A percentile compares a stretch with the other conserved stretches of the same genome.
phyloP scores from a whole-genome alignment of 2,329 filamentous ascomycete species.

The Metarhizium guizhouense region DNA sequence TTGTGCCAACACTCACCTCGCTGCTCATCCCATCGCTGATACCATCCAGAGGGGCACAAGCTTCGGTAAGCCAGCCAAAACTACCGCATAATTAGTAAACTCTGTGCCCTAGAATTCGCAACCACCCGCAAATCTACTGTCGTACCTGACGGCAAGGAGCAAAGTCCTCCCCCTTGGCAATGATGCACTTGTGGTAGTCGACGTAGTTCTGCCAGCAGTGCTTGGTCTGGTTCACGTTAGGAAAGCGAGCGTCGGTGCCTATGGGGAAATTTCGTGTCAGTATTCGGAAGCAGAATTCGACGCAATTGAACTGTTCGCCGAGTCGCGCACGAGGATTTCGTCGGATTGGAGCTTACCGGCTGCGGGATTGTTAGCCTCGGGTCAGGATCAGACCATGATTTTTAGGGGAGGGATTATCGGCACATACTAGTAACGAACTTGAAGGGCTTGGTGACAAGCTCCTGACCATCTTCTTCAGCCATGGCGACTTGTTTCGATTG shows the following conservation, averaged over 20 bases:
- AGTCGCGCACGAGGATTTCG: conserved; percentile 8
- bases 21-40: conserved; percentile 93
- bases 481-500: conserved; percentile 50
- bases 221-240: conserved; percentile 97
- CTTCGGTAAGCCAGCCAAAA: conserved; percentile 96
- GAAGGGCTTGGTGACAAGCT: conserved; percentile 94
- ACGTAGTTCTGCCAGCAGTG: conserved; percentile 99
- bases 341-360: conserved; percentile 31
- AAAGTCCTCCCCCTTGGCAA: conserved; percentile 97
- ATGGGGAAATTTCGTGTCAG: conserved; percentile 9
- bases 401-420: conserved; percentile 25
- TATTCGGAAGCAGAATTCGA: background rate
- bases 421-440: conserved; percentile 98
- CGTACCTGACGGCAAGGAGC: conserved; percentile 90
- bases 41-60: conserved; percentile 93
- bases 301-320: conserved; percentile 20
- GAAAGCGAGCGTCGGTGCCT: conserved; percentile 99
- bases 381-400: conserved; percentile 26
- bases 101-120: background rate
- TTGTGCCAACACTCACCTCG: conserved; percentile 56
- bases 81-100: conserved; percentile 36
- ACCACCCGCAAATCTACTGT: background rate
- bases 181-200: conserved; percentile 99
- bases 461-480: conserved; percentile 73
- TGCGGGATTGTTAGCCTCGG: conserved; percentile 34